phyloP scores from a whole-genome alignment of 1,284 basidiomycete species.

The Ceratobasidium sp. region DNA sequence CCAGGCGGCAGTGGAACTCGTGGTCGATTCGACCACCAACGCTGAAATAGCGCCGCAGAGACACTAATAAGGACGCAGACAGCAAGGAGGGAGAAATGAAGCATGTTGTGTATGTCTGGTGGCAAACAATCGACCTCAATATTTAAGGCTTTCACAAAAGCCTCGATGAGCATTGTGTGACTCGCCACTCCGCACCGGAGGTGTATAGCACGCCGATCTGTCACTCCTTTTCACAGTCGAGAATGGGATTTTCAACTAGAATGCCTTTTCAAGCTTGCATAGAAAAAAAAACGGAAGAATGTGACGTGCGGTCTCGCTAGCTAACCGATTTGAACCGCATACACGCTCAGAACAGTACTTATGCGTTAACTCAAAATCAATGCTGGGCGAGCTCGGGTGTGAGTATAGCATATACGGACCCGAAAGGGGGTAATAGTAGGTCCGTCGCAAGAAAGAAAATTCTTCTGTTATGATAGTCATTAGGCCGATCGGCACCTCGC shows the following conservation, averaged over 20 bases:
- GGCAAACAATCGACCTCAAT: background rate
- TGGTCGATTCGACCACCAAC: background rate
- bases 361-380: conserved; percentile 1
- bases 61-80: background rate
- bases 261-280: too few species aligned
- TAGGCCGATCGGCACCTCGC: too few species aligned
- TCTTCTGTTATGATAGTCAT: too few species aligned
- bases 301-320: background rate
- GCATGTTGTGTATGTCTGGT: conserved; percentile 11
- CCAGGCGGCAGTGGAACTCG: conserved; percentile 18
- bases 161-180: background rate
- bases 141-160: background rate
- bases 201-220: conserved; percentile 1
- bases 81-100: conserved; percentile 1
- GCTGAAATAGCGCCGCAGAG: background rate
- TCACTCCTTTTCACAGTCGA: too few species aligned
- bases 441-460: too few species aligned
- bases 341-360: background rate
- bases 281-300: too few species aligned
- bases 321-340: conserved; percentile 18
- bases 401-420: too few species aligned
- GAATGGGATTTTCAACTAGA: too few species aligned
- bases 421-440: too few species aligned
- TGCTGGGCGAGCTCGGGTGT: too few species aligned
- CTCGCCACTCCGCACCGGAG: conserved; percentile 5